phyloP scores from a whole-genome alignment of 768 basidiomycete species.

The Leccinum broughii region DNA sequence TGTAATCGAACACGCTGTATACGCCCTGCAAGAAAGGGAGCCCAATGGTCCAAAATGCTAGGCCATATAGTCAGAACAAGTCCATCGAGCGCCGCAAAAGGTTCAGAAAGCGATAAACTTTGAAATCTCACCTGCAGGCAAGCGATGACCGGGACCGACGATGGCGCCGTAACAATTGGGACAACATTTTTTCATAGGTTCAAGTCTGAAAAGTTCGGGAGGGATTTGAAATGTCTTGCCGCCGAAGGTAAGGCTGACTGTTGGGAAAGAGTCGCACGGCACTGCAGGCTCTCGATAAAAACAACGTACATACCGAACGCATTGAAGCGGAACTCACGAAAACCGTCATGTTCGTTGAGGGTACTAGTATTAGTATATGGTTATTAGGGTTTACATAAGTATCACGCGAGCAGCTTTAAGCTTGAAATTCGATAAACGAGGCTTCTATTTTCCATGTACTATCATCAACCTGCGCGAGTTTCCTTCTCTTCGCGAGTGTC shows the following conservation, averaged over 20 bases:
- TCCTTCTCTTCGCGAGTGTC: constrained; percentile 11
- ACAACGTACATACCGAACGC: too few relatives aligned
- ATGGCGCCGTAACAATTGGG: background rate
- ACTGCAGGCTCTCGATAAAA: too few relatives aligned
- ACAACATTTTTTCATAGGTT: background rate
- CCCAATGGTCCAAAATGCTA: background rate
- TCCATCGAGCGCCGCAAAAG: background rate
- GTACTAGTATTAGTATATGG: too few relatives aligned
- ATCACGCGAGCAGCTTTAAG: background rate
- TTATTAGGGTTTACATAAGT: too few relatives aligned
- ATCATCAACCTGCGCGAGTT: background rate
- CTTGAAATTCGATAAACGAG: background rate
- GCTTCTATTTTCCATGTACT: constrained; percentile 12
- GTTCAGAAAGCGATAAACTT: too few relatives aligned
- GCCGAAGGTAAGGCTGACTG: too few relatives aligned
- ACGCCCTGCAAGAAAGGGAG: background rate
- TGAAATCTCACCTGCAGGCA: background rate
- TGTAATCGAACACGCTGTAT: background rate
- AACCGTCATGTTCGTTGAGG: too few relatives aligned
- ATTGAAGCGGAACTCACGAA: too few relatives aligned
- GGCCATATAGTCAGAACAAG: background rate
- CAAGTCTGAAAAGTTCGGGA: background rate
- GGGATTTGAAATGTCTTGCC: too few relatives aligned
- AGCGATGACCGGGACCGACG: background rate
- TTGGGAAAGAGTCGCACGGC: too few relatives aligned